These are phyloP conservation scores for Mycotypha africana DNA, from an alignment of 371 early-diverging fungal species.

Conservation along the genomic window DNA sequence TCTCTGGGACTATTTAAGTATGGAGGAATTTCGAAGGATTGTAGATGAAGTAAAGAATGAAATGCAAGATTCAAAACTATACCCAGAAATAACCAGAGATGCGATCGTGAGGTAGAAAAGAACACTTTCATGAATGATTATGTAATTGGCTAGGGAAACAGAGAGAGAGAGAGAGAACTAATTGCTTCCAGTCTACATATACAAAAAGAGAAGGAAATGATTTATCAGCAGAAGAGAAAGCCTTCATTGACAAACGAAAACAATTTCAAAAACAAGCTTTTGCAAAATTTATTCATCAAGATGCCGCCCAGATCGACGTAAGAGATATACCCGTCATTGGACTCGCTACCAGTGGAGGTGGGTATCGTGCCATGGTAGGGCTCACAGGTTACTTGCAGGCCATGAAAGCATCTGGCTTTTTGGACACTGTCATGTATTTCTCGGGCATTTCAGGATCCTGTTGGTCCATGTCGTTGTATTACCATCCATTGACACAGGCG, in stretches of 20 bases:
- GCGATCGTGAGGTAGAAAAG: conserved; percentile 27
- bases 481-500: conserved; percentile 19
- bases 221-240: conserved; percentile 40
- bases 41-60: conserved; percentile 22
- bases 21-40: conserved; percentile 33
- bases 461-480: conserved; percentile 46
- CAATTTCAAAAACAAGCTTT: conserved; percentile 46
- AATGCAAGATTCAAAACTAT: conserved; percentile 2
- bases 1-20: conserved; percentile 30
- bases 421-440: conserved; percentile 57
- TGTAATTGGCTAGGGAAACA: too few species aligned
- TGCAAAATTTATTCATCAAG: conserved; percentile 62
- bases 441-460: conserved; percentile 58
- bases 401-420: conserved; percentile 48
- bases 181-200: not conserved
- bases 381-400: conserved; percentile 54
- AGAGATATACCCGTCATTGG: conserved; percentile 64
- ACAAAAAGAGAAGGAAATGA: conserved; percentile 23
- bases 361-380: conserved; percentile 69
- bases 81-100: conserved; percentile 29
- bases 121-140: too few species aligned
- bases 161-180: too few species aligned
- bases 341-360: conserved; percentile 68
- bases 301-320: conserved; percentile 43
- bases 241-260: conserved; percentile 41